phyloP scores from a whole-genome alignment of 2,329 filamentous ascomycete species.

The Xylaria sp. region DNA sequence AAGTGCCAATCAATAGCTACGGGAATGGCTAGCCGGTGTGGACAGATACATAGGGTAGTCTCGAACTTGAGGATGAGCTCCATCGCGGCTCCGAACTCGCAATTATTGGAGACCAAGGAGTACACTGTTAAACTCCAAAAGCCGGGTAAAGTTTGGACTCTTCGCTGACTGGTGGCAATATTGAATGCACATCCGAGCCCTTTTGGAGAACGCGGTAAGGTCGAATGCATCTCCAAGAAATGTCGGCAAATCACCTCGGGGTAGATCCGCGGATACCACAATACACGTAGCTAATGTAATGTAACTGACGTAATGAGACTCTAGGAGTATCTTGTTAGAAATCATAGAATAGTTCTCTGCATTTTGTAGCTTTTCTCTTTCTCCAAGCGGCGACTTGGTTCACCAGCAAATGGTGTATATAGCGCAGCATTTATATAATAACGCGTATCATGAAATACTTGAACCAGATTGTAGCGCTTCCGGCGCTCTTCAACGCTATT shows the following conservation, averaged over 20 bases:
- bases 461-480: constrained; percentile 3
- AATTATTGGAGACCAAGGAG: neutral
- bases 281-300: constrained; percentile 7
- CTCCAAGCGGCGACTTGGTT: neutral
- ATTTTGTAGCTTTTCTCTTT: neutral
- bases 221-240: constrained; percentile 2
- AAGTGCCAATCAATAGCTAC: neutral
- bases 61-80: neutral
- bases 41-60: neutral
- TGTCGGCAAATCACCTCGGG: constrained; percentile 14
- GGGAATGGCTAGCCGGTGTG: neutral
- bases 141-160: constrained; percentile 24
- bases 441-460: constrained; percentile 17
- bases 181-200: neutral
- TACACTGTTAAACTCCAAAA: neutral
- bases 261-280: constrained; percentile 2
- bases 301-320: constrained; percentile 27
- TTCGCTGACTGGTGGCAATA: constrained; percentile 18
- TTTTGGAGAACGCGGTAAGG: constrained; percentile 8
- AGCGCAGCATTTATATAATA: neutral
- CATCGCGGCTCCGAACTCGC: neutral
- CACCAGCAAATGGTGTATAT: neutral
- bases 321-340: neutral
- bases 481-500: constrained; percentile 34
- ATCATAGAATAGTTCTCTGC: neutral